Base-by-base conservation (phyloP, 1,284 basidiomycete genomes). In the Leccinum pachyderme region DNA sequence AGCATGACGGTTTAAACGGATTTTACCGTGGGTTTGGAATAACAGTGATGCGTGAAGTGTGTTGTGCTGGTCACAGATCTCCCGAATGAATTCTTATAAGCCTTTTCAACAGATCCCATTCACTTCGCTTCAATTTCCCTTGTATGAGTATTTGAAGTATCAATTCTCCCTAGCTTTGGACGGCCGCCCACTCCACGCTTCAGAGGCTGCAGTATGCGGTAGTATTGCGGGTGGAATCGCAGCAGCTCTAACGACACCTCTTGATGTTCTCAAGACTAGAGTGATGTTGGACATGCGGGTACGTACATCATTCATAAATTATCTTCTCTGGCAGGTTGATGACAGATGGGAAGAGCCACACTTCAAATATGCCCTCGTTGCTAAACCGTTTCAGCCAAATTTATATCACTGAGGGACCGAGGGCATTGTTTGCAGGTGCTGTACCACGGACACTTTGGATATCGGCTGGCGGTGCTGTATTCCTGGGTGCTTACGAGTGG, bases 251-350 rank as follows among this genome's bases (percentile, higher is more conserved):
- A 99, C 97, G 0, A 99, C 97, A 0, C 97, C 97, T 0, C 76
- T 99, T 18, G 97, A 99, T 66, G 97, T 99, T 3, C 82, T 98
- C 55, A 99, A 99, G 73, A 99, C 96, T 2, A 82, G 97, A 13
- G 91, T 98, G 51, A 99, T 99, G 97, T 81, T 99, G 11, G 93
- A 97, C 66, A 78, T 89, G 53, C 79, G 85, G 62, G 92, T 93
- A 64, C 53, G 83, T 69, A 18, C 24, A 2, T 27, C 44, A 28
- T 33, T 43, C 49, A 22, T 66, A 18, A 35, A 13, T 44, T 47
- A 8, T 54, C 12, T 43, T 13, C 39, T 47, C 31, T 53, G 18
- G 7, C 27, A 11, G 0, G 24, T 24, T 47, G 45, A 15, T 47
- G 13, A 52, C 7, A 12, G 29, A 52, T 35, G 25, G 22, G 27